Evolutionary conservation across 805 yeast species (phyloP), one percentile per base, ranked within the genome.

Genomic region (Saturnispora besseyi): DNA sequence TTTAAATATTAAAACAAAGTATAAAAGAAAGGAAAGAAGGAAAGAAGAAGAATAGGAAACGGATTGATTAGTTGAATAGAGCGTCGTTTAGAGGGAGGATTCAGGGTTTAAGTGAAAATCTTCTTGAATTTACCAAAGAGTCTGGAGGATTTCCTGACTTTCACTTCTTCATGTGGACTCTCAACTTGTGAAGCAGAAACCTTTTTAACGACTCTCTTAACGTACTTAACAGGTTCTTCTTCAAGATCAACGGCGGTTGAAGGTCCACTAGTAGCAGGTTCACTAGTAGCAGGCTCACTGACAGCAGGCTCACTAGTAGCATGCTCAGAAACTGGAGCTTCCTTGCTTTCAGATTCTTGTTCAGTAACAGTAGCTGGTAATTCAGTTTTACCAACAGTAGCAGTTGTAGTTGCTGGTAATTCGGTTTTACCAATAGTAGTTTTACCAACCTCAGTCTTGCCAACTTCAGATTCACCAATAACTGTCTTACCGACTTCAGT

Each of bases 171-270:
- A 37, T 12, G 18, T 37, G 42, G 13, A 26, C 26, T 31, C 38
- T 44, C 3, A 28, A 41, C n/a, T 47, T 55, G 53, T 33, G 52
- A 46, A 13, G 21, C 36, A 36, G 55, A 46, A 28, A 49, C 56
- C 11, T 40, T 46, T 34, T 54, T 52, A 28, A 50, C 43, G 5
- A 55, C 82, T 72, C 44, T 91, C 90, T 54, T 53, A 7, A 53
- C 56, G 30, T 53, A 53, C 37, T 53, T 53, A 11, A 52, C 36
- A 29, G 36, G 21, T 9, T 28, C 44, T 12, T 21, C 38, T 9
- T 21, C 28, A 24, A 36, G 5, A 31, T 41, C 41, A 22, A 33
- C 50, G 6, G 36, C n/a, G 36, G 28, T 42, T 12, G 50, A 15
- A 45, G 75, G 60, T 45, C 56, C 56, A 28, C 61, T 34, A 15